Base-by-base conservation (phyloP, 2,329 filamentous ascomycete species). In the Bipolaris zeicola region DNA sequence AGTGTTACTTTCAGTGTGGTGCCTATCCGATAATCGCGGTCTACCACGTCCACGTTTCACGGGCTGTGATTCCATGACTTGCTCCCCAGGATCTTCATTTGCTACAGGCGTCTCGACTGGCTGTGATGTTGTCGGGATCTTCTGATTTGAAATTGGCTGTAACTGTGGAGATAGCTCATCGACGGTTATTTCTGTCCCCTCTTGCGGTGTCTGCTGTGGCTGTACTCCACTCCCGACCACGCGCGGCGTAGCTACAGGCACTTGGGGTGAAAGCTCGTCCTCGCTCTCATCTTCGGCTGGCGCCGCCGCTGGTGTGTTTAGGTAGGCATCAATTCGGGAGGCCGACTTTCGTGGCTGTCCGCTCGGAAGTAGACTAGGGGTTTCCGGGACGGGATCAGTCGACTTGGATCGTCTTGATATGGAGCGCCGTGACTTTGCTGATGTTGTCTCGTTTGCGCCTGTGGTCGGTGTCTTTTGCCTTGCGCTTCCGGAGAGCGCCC, bases 221-320 rank as follows among this genome's bases (percentile, higher is more conserved):
- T 33, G 54, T 22, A 34, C 41, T 11, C 48, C 44, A 34, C 44
- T 57, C 3, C 50, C 44, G 20, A 53, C 33, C 31, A 57, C 50
- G 14, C 53, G 49, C 14, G 45, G 45, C 5, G 48, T 52, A 28
- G 44, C 43, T 20, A 13, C 37, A 18, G 44, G 34, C n/a, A 38
- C 28, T 38, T 61, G 58, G 8, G 69, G 67, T 5, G 69, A 69
- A 11, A 73, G 55, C 47, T 72, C 70, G 45, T 73, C 72, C 22
- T 68, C 70, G 42, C 63, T 67, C 4, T 69, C 68, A 3, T 67
- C 68, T 11, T 48, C 66, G 22, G 49, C 53, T 44, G 55, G 56
- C 2, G 47, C 56, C 24, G 55, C 57, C 36, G 37, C 56, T 7
- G 66, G 63, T 3, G 62, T 69, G 5, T 62, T 58, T 34, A 58